Percentiles rank a stretch among this genome's conserved stretches.
These are phyloP conservation scores for Phytopythium oedochilum DNA, from an alignment of 352 stramenopile species.

Conservation along the genomic window DNA sequence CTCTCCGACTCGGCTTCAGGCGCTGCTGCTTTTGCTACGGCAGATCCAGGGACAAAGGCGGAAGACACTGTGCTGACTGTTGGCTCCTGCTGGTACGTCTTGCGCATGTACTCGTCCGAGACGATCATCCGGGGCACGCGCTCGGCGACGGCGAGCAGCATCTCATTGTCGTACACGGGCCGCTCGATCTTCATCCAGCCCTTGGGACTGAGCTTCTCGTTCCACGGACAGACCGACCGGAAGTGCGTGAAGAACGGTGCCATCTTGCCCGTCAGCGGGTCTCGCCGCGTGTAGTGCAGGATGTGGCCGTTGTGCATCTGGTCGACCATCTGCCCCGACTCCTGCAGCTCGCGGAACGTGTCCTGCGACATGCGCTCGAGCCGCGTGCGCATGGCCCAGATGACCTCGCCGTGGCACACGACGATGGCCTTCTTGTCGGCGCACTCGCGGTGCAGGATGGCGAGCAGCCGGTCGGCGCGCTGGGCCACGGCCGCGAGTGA, in stretches of 20 bases:
- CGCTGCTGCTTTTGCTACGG: not conserved
- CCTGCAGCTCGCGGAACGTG: constrained; percentile 82
- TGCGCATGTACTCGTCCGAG: constrained; percentile 84
- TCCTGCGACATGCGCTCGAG: constrained; percentile 87
- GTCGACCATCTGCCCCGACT: constrained; percentile 82
- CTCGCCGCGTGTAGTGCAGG: constrained; percentile 78
- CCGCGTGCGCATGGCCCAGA: constrained; percentile 86
- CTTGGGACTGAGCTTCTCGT: constrained; percentile 85
- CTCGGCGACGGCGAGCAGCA: constrained; percentile 79
- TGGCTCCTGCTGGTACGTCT: constrained; percentile 60
- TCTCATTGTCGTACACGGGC: constrained; percentile 87
- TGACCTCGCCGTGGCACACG: constrained; percentile 86
- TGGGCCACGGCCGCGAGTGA: constrained; percentile 79
- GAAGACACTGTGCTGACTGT: not conserved
- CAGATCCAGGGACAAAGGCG: not conserved
- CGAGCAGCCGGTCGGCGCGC: constrained; percentile 72
- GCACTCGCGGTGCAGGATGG: constrained; percentile 78
- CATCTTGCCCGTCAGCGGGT: constrained; percentile 69
- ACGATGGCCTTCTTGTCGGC: constrained; percentile 77
- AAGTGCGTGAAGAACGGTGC: constrained; percentile 87
- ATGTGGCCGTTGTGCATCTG: constrained; percentile 90
- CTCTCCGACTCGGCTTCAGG: not conserved
- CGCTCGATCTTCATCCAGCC: constrained; percentile 87
- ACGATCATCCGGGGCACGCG: constrained; percentile 86
- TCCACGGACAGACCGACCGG: constrained; percentile 88